Conservation (phyloP, 2,329 filamentous ascomycete species). For the Fusarium decemcellulare region DNA sequence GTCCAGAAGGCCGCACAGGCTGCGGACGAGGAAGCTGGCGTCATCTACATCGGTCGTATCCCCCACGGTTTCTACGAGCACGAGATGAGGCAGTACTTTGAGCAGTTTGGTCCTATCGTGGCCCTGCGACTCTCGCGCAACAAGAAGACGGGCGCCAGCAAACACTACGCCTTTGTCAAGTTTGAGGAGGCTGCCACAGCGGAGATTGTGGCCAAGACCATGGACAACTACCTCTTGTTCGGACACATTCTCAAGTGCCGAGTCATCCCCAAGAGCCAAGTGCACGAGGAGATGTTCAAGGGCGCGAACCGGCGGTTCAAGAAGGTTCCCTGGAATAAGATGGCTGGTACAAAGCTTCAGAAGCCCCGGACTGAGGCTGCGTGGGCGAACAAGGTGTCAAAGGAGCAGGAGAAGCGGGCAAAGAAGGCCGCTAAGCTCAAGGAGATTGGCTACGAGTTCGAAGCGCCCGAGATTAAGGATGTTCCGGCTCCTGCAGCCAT, state of each 20-base stretch:
- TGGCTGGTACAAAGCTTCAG: conserved; percentile 82
- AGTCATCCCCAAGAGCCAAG: conserved; percentile 79
- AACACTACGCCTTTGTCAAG: conserved; percentile 96
- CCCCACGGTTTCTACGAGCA: conserved; percentile 97
- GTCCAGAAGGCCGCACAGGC: conserved; percentile 59
- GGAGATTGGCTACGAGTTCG: conserved; percentile 87
- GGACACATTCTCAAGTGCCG: conserved; percentile 94
- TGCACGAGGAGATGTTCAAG: conserved; percentile 89
- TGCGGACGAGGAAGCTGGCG: conserved; percentile 73
- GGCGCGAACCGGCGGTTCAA: conserved; percentile 93
- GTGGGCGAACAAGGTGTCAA: conserved; percentile 84
- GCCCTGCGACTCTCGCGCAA: conserved; percentile 89
- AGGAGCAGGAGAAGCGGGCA: conserved; percentile 79
- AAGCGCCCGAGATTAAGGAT: conserved; percentile 78
- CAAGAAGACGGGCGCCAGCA: conserved; percentile 89
- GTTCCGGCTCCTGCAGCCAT: conserved; percentile 57
- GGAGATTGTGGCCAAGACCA: conserved; percentile 92
- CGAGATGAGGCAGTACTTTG: conserved; percentile 94
- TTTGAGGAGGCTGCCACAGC: conserved; percentile 85
- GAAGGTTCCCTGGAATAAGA: conserved; percentile 87
- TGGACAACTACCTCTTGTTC: conserved; percentile 98
- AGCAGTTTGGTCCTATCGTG: conserved; percentile 89
- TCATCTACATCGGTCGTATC: conserved; percentile 91
- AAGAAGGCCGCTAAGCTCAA: conserved; percentile 82
- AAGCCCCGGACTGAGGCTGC: conserved; percentile 79